A percentile compares a stretch with the other conserved stretches of the same genome.
Conservation (phyloP, 1,284 basidiomycete species). For the Sutorius eximius region DNA sequence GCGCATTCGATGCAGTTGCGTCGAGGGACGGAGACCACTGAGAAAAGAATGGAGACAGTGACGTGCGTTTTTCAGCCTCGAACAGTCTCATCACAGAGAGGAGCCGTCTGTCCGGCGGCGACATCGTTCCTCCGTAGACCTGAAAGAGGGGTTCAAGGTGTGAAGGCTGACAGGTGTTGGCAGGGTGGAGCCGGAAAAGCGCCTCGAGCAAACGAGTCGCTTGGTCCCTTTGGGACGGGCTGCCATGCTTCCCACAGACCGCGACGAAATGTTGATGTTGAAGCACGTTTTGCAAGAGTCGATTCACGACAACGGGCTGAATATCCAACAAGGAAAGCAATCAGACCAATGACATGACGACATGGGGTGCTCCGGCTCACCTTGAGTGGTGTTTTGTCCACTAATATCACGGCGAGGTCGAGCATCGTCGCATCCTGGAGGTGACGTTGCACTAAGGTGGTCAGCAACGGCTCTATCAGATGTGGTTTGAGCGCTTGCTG, state of each 20-base stretch:
- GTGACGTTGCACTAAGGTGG: constrained; percentile 61
- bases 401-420: constrained; percentile 47
- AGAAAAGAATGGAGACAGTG: constrained; percentile 59
- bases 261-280: constrained; percentile 61
- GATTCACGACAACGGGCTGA: constrained; percentile 63
- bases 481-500: constrained; percentile 50
- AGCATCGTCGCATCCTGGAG: constrained; percentile 49
- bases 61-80: constrained; percentile 69
- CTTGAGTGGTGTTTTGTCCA: constrained; percentile 55
- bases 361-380: constrained; percentile 37
- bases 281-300: constrained; percentile 59
- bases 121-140: constrained; percentile 74
- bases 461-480: constrained; percentile 74
- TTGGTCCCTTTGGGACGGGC: constrained; percentile 39
- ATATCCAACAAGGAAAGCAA: background rate
- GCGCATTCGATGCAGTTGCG: constrained; percentile 42
- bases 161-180: constrained; percentile 79
- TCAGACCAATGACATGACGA: background rate
- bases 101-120: constrained; percentile 61
- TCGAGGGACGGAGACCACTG: constrained; percentile 59
- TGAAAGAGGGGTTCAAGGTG: constrained; percentile 75
- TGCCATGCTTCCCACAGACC: constrained; percentile 33
- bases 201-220: constrained; percentile 57
- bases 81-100: constrained; percentile 78
- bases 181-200: constrained; percentile 74